Percentiles rank a stretch among this genome's conserved stretches.
Evolutionary conservation across 768 basidiomycete genomes (phyloP).

Genomic region (Lentinula sp.): DNA sequence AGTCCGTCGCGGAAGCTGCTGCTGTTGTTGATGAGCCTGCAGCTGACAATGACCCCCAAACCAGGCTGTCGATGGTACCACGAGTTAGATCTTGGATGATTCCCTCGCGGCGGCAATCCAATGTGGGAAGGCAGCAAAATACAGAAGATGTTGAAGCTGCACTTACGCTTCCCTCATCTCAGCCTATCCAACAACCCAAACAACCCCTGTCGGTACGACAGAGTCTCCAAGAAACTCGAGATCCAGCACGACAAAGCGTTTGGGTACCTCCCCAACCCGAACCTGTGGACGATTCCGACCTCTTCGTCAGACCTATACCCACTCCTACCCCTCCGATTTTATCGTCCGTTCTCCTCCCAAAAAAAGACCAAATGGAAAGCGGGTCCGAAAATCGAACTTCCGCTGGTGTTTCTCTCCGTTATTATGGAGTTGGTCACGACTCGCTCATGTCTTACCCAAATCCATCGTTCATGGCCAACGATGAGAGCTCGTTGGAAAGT

Average conservation of each 20-base stretch:
- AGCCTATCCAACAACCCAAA: background rate
- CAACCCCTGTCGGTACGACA: background rate
- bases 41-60: slow-evolving; percentile 11
- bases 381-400: slow-evolving; percentile 7
- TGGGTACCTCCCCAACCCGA: background rate
- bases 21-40: background rate
- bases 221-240: background rate
- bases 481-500: background rate
- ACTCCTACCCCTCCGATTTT: background rate
- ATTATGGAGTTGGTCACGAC: slow-evolving; percentile 21
- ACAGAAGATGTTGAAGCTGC: background rate
- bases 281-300: background rate
- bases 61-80: slow-evolving; percentile 15
- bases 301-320: background rate
- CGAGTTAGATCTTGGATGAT: slow-evolving; percentile 34
- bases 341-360: background rate
- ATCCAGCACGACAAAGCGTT: background rate
- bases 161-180: too few species aligned
- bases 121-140: background rate
- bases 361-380: background rate
- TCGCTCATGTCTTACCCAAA: slow-evolving; percentile 7
- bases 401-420: slow-evolving; percentile 23
- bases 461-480: background rate
- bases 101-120: slow-evolving; percentile 17
- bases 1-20: background rate